A percentile compares a stretch with the other conserved stretches of the same genome.
phyloP scores from a whole-genome alignment of 495 filamentous ascomycete genomes.

The Stereocaulon alpinum region DNA sequence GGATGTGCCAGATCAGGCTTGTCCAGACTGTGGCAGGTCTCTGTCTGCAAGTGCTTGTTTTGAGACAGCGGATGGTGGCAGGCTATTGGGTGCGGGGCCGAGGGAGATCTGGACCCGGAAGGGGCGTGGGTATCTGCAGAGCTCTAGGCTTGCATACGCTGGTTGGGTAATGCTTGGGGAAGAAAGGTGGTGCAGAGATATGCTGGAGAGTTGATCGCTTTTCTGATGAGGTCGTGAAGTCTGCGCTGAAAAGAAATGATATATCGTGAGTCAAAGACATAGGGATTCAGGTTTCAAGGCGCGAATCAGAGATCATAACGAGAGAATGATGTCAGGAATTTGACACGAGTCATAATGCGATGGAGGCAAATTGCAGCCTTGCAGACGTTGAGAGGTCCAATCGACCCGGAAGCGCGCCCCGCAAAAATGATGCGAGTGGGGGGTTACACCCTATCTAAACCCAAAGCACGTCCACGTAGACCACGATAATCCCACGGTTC shows the following conservation, averaged over 20 bases:
- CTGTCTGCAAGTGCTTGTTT: background rate
- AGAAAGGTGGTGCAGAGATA: no score
- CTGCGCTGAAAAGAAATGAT: no score
- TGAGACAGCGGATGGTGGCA: background rate
- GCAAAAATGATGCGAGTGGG: background rate
- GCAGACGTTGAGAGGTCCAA: background rate
- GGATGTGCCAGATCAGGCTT: background rate
- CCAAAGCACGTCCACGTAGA: background rate
- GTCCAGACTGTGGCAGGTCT: no score
- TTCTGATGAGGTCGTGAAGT: no score
- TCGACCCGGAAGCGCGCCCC: no score
- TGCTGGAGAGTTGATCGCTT: no score
- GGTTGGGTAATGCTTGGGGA: background rate
- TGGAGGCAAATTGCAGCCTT: background rate
- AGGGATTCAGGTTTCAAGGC: no score
- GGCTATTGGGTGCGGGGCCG: background rate
- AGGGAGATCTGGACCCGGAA: background rate
- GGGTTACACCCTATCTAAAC: background rate
- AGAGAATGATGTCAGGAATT: background rate
- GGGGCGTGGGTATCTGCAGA: conserved; percentile 2
- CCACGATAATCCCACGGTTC: no score
- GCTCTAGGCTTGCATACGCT: background rate
- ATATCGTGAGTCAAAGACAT: no score
- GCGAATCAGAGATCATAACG: background rate
- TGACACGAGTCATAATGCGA: background rate